Base-by-base conservation (phyloP, 1,284 basidiomycete species). In the Erythrobasidium hasegawianum region DNA sequence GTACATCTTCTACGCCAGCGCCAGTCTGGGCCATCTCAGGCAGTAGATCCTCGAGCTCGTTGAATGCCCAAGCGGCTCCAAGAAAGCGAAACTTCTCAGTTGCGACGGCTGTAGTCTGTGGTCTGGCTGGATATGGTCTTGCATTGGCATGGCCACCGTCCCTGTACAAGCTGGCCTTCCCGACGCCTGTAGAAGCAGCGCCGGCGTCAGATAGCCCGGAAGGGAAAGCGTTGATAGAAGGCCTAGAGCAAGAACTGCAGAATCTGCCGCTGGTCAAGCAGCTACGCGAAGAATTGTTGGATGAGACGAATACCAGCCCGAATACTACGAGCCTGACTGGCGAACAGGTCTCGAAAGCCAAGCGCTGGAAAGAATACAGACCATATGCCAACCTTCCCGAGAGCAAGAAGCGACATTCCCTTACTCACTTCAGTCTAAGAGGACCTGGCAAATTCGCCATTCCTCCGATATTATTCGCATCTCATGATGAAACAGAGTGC, bases 401-500 rank as follows among this genome's bases (percentile, higher is more conserved):
- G 5, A 56, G 57, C 27, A 49, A 43, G 55, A 65, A 65, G 55
- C 41, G 56, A 49, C 62, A 97, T 77, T 87, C 85, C 69, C 81
- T 97, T 59, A 90, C 90, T 0, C 87, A 87, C 0, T 93, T 91
- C 10, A 83, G 90, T 1, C 81, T 97, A 22, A 81, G 86, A 22
- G 94, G 92, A 0, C 90, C 92, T 0, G 89, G 89, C 8, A 88
- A 85, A 77, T 81, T 96, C 4, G 89, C 90, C 0, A 76, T 93
- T 57, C 80, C 83, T 22, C 90, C 91, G 1, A 72, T 95, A 1
- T 83, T 90, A 5, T 82, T 91, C 18, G 84, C 84, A n/a, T 84
- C 81, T 73, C 80, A 80, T 66, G 89, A 95, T 77, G 88, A 90
- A 75, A 82, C 80, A 9, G 87, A 90, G 78, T 83, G 83, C 7